phyloP scores from a whole-genome alignment of 1,284 basidiomycete species.

The Tilletiopsis washingtonensis region DNA sequence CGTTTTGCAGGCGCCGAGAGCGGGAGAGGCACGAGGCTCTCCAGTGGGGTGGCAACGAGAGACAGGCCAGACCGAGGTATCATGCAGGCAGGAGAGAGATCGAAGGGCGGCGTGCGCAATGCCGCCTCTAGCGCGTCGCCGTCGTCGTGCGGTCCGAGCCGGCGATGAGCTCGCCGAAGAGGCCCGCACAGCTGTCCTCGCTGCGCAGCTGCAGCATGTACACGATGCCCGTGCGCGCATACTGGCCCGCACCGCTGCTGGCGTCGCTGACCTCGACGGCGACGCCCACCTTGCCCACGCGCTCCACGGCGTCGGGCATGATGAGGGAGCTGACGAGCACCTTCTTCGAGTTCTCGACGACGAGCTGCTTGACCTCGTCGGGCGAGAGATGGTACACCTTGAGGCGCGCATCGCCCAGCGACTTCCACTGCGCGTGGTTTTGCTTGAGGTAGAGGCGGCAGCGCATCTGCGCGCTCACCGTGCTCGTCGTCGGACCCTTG shows the following conservation, averaged over 20 bases:
- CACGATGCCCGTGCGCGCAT: conserved; percentile 82
- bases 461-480: conserved; percentile 83
- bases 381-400: conserved; percentile 73
- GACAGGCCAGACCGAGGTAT: too few species aligned
- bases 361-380: conserved; percentile 86
- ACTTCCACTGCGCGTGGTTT: conserved; percentile 93
- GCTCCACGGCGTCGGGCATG: conserved; percentile 87
- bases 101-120: too few species aligned
- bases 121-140: not conserved
- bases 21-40: too few species aligned
- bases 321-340: conserved; percentile 84
- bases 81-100: too few species aligned
- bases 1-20: too few species aligned
- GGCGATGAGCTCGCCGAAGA: conserved; percentile 78
- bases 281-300: conserved; percentile 93
- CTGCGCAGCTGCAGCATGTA: conserved; percentile 79
- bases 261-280: conserved; percentile 86
- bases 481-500: conserved; percentile 12
- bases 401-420: conserved; percentile 75
- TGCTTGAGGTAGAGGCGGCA: conserved; percentile 97
- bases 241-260: conserved; percentile 50
- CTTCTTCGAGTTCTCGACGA: conserved; percentile 80
- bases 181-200: conserved; percentile 71
- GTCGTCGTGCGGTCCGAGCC: conserved; percentile 65
- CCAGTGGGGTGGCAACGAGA: too few species aligned